Evolutionary conservation across 306 rosid species (phyloP), one percentile per base, ranked within the genome.

Genomic region (Citrullus mucosospermus): DNA sequence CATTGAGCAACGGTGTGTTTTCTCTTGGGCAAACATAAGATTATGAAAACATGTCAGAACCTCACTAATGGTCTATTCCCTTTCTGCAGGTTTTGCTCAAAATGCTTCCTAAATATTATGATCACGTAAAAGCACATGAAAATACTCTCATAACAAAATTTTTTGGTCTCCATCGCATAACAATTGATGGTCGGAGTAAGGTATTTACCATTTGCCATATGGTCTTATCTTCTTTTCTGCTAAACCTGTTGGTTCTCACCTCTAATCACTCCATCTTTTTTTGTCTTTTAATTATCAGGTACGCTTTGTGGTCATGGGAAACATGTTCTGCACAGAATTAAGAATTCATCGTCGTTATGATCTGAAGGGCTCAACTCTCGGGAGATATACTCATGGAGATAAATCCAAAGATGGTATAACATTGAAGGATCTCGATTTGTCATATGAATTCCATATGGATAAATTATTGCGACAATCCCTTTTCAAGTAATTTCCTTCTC

Each of bases 251-350:
- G 57, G 67, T 69, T 58, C 50, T 79, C 77, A 25, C 16, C 66
- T 75, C 5, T 82, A 28, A 28, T 6, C 68, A 76, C 67, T 43
- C 54, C 76, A 77, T 81, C 54, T 78, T 81, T 86, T 74, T 87
- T 50, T 67, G 74, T 81, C 56, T 79, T 82, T 86, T 76, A 86
- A 55, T 67, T 41, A 79, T 62, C 79, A 95, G 99, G 96, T 95
- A 55, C 98, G 98, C 39, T 95, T 95, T 78, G 91, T 95, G 84
- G 98, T 95, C 81, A 95, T 95, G 99, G 99, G 99, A 68, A 95
- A 95, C 83, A 92, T 95, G 99, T 92, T 95, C 77, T 90, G 89
- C 85, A 95, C 99, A 74, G 98, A 90, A 82, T 72, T 95, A 83
- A 88, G 82, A 78, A 91, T 95, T 86, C 99, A 95, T 80, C 91